These are phyloP conservation scores for Grammothele lineata DNA, from an alignment of 768 basidiomycete genomes.

Conservation along the genomic window DNA sequence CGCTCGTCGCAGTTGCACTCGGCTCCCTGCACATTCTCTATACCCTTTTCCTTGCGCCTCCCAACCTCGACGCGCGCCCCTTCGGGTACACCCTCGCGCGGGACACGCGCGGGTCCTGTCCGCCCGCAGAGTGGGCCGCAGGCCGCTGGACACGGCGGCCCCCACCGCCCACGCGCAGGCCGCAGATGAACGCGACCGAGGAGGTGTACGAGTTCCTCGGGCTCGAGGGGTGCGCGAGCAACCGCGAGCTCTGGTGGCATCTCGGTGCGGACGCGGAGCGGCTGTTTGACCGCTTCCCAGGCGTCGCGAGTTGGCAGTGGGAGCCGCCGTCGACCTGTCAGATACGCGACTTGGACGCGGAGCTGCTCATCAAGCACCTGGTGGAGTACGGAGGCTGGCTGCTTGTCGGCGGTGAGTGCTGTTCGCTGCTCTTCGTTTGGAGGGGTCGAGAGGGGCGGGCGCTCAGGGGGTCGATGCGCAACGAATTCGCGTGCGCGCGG, in stretches of 20 bases:
- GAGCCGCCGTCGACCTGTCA: slow-evolving; percentile 42
- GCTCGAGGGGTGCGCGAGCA: slow-evolving; percentile 57
- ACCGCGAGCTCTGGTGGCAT: slow-evolving; percentile 62
- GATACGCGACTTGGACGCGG: slow-evolving; percentile 36
- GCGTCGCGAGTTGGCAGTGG: slow-evolving; percentile 51
- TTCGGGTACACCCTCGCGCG: no score
- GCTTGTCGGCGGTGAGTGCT: slow-evolving; percentile 52
- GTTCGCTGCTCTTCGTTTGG: no score
- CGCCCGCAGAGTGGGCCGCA: slow-evolving; percentile 31
- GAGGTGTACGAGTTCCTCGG: slow-evolving; percentile 43
- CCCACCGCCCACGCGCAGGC: slow-evolving; percentile 22
- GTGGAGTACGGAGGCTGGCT: slow-evolving; percentile 70
- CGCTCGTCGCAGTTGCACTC: no score
- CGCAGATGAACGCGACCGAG: slow-evolving; percentile 13
- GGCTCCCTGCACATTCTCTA: no score
- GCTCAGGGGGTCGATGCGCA: no score
- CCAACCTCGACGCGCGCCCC: no score
- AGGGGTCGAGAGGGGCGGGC: no score
- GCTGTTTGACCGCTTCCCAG: slow-evolving; percentile 50
- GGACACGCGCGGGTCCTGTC: slow-evolving; percentile 22
- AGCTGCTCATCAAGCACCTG: slow-evolving; percentile 47
- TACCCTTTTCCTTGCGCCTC: no score
- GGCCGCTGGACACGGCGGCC: slow-evolving; percentile 40
- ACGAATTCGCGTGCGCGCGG: no score
- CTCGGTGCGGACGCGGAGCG: slow-evolving; percentile 48